A percentile compares a stretch with the other conserved stretches of the same genome.
phyloP scores from a whole-genome alignment of 2,329 filamentous ascomycete species.

The Ophiostoma australiae region DNA sequence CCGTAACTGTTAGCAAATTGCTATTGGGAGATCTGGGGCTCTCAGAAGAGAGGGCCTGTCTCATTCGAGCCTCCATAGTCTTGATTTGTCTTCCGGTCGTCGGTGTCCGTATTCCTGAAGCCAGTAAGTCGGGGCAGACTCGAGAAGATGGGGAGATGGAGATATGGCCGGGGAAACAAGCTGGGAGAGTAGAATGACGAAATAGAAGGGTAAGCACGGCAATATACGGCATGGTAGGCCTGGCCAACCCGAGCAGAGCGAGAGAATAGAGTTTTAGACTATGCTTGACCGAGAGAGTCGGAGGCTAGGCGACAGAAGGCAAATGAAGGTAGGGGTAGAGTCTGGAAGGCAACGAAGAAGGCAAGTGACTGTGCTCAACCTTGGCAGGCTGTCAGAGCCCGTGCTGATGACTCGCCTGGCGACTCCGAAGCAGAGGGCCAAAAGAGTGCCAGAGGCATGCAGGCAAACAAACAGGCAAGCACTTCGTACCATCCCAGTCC shows the following conservation, averaged over 20 bases:
- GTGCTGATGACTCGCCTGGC: background rate
- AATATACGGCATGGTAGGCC: background rate
- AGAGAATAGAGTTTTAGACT: background rate
- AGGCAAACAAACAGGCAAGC: background rate
- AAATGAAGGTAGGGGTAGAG: background rate
- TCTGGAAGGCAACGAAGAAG: background rate
- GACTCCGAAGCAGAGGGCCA: background rate
- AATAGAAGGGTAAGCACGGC: background rate
- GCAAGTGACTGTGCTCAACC: background rate
- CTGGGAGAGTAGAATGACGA: background rate
- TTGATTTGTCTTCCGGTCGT: background rate
- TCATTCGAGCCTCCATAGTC: background rate
- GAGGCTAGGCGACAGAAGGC: background rate
- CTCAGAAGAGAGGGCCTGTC: background rate
- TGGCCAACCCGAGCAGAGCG: background rate
- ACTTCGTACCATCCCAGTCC: background rate
- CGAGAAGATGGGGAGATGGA: background rate
- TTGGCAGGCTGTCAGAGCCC: background rate
- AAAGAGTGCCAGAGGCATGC: background rate
- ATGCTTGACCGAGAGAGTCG: background rate
- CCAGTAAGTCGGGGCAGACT: background rate
- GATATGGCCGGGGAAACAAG: background rate
- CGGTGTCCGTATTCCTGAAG: background rate
- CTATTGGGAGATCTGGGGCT: background rate
- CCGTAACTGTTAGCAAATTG: background rate